These are phyloP conservation scores for Tolypocladium endophyticum DNA, from an alignment of 2,329 filamentous ascomycete species.

Conservation along the genomic window DNA sequence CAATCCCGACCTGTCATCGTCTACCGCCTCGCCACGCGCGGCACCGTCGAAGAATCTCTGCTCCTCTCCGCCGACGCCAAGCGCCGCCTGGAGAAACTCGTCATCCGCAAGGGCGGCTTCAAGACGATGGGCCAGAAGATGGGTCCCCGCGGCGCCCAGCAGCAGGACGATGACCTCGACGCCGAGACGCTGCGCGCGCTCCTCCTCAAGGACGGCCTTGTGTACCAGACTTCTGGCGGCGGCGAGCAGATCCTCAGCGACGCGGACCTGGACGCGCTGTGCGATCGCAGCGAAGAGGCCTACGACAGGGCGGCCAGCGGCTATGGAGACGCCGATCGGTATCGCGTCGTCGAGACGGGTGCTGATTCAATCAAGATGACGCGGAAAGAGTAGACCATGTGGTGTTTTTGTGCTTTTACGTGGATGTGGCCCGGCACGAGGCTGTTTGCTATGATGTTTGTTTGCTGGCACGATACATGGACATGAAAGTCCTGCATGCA, in stretches of 20 bases:
- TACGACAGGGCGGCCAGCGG: constrained; percentile 68
- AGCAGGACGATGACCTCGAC: constrained; percentile 37
- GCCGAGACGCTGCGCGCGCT: constrained; percentile 51
- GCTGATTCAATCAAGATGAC: constrained; percentile 38
- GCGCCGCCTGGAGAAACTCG: constrained; percentile 80
- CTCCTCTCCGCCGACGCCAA: constrained; percentile 86
- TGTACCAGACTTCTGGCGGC: constrained; percentile 39
- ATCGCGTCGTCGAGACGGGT: constrained; percentile 72
- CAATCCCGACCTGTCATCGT: constrained; percentile 88
- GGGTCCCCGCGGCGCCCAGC: constrained; percentile 23
- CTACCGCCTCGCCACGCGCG: constrained; percentile 85
- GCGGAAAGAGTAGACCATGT: constrained; percentile 2
- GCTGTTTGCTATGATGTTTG: not conserved
- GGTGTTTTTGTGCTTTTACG: not conserved
- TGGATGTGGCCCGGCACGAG: not conserved
- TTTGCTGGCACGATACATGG: not conserved
- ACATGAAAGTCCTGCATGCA: not conserved
- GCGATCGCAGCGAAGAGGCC: constrained; percentile 59
- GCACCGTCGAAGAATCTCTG: constrained; percentile 82
- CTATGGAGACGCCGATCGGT: constrained; percentile 58
- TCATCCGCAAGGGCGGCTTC: constrained; percentile 90
- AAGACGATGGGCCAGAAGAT: constrained; percentile 56
- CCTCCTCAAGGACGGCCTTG: constrained; percentile 61
- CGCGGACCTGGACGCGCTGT: constrained; percentile 64
- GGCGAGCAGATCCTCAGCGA: constrained; percentile 62